Evolutionary conservation across 2,329 filamentous ascomycete genomes (phyloP), one percentile per base, ranked within the genome.

Genomic region (Penicillium sp.): DNA sequence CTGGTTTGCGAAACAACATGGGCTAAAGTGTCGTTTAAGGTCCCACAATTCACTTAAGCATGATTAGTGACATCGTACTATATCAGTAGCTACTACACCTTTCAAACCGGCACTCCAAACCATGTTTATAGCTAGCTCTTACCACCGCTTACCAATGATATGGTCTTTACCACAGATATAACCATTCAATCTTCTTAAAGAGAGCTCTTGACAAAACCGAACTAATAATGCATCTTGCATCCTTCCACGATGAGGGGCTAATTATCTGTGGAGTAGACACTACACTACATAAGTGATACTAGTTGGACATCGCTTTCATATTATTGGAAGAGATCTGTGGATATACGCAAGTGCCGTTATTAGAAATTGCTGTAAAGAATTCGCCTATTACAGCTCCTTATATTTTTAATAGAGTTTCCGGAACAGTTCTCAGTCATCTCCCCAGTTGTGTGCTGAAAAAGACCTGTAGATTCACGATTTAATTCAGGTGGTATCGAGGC

Each of bases 1-100:
- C 37, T 55, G 53, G 49, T 58, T 58, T 33, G 53, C 55, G 2
- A 58, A 55, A 20, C 55, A 60, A 29, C 54, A 55, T 37, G 55
- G 57, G 12, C 43, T 60, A 22, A 43, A 50, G 4, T 53, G 55
- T 20, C 52, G 55, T 1, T 31, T 50, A n/a, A 50, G 12, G n/a
- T 50, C 35, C 15, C 48, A 22, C 15, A 20, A 14, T 22, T 26
- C 40, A 15, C 6, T 4, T 2, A 33, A 33, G 11, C 31, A 33
- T n/a, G 6, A 18, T 40, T 40, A 20, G 20, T 40, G 18, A 6
- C 18, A 3, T 37, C 12, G 33, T 2, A 20, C 18, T 20, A 18
- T 41, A 31, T 31, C 29, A 11, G 15, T 18, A 4, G 15, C 18
- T n/a, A n/a, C n/a, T n/a, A 4, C 37, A 41, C n/a, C n/a, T n/a